These are phyloP conservation scores for Colletotrichum cordylinicola DNA, from an alignment of 2,329 filamentous ascomycete genomes.

Conservation along the genomic window DNA sequence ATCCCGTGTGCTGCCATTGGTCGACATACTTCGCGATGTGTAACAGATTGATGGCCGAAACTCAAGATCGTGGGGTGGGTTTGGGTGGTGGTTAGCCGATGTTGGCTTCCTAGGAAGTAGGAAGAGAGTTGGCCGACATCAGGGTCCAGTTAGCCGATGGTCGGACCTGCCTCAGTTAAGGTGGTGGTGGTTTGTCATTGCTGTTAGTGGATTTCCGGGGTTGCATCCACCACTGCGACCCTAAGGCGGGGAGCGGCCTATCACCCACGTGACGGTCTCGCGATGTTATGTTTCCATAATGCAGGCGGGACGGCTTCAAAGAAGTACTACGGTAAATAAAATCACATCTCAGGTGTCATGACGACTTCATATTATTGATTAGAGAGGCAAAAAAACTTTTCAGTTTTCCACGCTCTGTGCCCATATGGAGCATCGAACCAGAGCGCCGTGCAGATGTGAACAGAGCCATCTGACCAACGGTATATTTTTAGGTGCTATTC, in stretches of 20 bases:
- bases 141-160: not conserved
- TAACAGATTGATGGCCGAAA: not conserved
- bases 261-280: not conserved
- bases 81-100: not conserved
- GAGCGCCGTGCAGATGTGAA: not conserved
- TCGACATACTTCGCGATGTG: not conserved
- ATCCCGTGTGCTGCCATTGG: not conserved
- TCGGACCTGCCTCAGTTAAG: not conserved
- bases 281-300: not conserved
- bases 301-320: fast-evolving
- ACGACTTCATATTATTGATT: no score
- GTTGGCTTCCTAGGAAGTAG: no score
- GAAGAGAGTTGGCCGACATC: not conserved
- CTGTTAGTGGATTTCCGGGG: not conserved
- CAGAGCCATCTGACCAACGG: not conserved
- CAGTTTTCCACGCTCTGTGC: not conserved
- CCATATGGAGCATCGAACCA: not conserved
- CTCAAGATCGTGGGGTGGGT: not conserved
- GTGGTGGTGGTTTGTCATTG: not conserved
- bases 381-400: not conserved
- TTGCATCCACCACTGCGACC: not conserved
- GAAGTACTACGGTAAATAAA: not conserved
- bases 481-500: not conserved
- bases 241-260: not conserved
- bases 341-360: not conserved